A percentile compares a stretch with the other conserved stretches of the same genome.
phyloP scores from a whole-genome alignment of 1,284 basidiomycete species.

The Moniliophthora roreri region DNA sequence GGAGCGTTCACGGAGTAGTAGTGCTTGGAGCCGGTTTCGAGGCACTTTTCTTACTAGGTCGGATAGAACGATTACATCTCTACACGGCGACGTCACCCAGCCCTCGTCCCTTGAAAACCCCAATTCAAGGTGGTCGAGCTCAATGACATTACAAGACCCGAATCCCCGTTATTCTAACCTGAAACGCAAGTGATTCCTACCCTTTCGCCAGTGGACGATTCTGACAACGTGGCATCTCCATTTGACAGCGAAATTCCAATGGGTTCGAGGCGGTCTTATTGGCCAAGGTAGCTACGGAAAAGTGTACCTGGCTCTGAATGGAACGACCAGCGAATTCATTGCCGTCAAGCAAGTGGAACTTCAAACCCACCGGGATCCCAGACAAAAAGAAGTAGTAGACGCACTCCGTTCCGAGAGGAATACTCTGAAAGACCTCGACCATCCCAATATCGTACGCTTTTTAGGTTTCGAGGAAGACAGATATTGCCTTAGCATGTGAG shows the following conservation, averaged over 20 bases:
- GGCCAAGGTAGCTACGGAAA: slow-evolving; percentile 76
- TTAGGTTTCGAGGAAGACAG: slow-evolving; percentile 67
- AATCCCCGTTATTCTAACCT: background rate
- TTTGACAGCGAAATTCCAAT: slow-evolving; percentile 42
- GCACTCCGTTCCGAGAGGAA: slow-evolving; percentile 67
- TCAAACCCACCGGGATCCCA: slow-evolving; percentile 51
- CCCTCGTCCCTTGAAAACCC: no score
- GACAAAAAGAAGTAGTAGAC: slow-evolving; percentile 56
- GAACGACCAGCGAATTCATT: slow-evolving; percentile 75
- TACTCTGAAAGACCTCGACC: slow-evolving; percentile 67
- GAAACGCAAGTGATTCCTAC: background rate
- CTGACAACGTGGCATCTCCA: slow-evolving; percentile 1
- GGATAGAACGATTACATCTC: no score
- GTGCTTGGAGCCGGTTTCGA: no score
- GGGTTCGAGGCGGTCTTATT: slow-evolving; percentile 77
- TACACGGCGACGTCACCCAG: no score
- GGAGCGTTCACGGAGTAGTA: background rate
- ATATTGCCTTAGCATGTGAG: slow-evolving; percentile 57
- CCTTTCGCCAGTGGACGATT: background rate
- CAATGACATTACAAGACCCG: no score
- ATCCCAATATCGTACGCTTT: slow-evolving; percentile 73
- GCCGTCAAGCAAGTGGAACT: slow-evolving; percentile 84
- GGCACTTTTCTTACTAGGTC: no score
- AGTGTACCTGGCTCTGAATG: slow-evolving; percentile 77
- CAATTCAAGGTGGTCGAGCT: no score